These are phyloP conservation scores for Streptanthus diversifolius DNA, from an alignment of 345 rosid genomes.

Conservation along the genomic window DNA sequence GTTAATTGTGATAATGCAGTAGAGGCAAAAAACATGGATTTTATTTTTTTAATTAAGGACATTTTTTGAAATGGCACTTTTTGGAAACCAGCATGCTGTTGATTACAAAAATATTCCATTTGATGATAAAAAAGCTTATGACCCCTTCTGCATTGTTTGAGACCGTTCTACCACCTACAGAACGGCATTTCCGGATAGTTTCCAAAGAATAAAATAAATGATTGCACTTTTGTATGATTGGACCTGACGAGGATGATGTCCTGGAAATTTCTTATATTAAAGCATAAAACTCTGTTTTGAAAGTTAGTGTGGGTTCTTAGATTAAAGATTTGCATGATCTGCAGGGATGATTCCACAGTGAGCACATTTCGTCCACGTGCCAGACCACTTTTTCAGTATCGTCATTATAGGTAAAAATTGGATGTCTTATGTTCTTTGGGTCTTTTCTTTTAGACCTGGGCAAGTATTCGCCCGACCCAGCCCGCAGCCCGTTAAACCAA, in stretches of 20 bases:
- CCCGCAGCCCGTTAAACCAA: no score
- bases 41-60: not conserved
- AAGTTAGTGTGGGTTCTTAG: constrained; percentile 8
- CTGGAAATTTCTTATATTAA: not conserved
- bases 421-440: not conserved
- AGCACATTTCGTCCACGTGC: constrained; percentile 95
- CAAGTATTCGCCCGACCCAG: no score
- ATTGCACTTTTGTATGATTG: constrained; percentile 5
- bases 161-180: not conserved
- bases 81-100: constrained; percentile 7
- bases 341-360: constrained; percentile 90
- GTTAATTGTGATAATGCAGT: constrained; percentile 9
- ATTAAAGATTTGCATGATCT: constrained; percentile 27
- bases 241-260: not conserved
- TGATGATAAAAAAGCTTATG: constrained; percentile 6
- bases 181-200: not conserved
- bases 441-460: no score
- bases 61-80: constrained; percentile 1
- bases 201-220: not conserved
- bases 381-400: constrained; percentile 90
- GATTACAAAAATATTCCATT: not conserved
- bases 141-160: not conserved
- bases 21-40: not conserved
- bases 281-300: constrained; percentile 7
- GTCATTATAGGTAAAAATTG: constrained; percentile 76